These are phyloP conservation scores for Tricholoma bakamatsutake DNA, from an alignment of 768 basidiomycete genomes.

Conservation along the genomic window DNA sequence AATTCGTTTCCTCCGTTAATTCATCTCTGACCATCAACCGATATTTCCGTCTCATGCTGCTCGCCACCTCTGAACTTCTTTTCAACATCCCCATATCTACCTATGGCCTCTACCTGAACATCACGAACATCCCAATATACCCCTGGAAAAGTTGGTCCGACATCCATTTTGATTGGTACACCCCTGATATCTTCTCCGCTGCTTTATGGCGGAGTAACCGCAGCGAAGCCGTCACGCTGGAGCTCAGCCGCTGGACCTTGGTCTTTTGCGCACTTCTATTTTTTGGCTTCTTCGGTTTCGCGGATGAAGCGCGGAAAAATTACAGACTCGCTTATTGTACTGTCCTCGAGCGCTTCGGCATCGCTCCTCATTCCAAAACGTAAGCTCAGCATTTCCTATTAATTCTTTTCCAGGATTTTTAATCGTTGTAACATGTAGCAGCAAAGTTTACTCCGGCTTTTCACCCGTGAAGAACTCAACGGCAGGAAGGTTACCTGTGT, in stretches of 20 bases:
- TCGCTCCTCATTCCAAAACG: slow-evolving; percentile 13
- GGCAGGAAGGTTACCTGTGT: not conserved
- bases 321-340: slow-evolving; percentile 37
- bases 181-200: slow-evolving; percentile 36
- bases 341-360: slow-evolving; percentile 33
- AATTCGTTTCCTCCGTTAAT: slow-evolving; percentile 30
- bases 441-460: not conserved
- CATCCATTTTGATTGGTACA: slow-evolving; percentile 43
- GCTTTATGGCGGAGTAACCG: slow-evolving; percentile 34
- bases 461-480: not conserved
- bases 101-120: slow-evolving; percentile 33
- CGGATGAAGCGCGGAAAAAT: slow-evolving; percentile 54
- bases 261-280: slow-evolving; percentile 48
- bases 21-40: slow-evolving; percentile 39
- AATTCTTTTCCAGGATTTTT: not conserved
- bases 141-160: slow-evolving; percentile 48
- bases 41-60: slow-evolving; percentile 53
- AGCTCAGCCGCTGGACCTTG: slow-evolving; percentile 44
- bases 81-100: slow-evolving; percentile 40
- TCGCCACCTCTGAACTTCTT: slow-evolving; percentile 41
- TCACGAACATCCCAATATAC: slow-evolving; percentile 19
- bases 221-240: slow-evolving; percentile 21
- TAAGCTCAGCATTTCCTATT: not conserved
- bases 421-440: not conserved
- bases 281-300: slow-evolving; percentile 66